A percentile compares a stretch with the other conserved stretches of the same genome.
These are phyloP conservation scores for Phytophthora boehmeriae DNA, from an alignment of 352 stramenopile species.

Conservation along the genomic window DNA sequence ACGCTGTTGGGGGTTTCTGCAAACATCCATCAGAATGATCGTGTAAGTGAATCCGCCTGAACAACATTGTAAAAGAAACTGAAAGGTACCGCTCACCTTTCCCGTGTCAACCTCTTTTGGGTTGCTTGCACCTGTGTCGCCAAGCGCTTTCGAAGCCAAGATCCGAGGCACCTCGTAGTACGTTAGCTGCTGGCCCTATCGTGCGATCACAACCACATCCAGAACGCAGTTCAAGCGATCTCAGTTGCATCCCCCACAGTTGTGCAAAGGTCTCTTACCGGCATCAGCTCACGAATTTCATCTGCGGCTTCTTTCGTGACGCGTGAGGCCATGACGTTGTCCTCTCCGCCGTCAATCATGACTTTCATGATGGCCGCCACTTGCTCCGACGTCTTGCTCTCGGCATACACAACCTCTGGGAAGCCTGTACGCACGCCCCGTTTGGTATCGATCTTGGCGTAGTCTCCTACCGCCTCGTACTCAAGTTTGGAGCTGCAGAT, in stretches of 20 bases:
- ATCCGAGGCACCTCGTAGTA: conserved; percentile 81
- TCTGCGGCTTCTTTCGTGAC: conserved; percentile 58
- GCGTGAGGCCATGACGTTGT: conserved; percentile 85
- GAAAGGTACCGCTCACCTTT: conserved; percentile 15
- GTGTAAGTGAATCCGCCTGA: conserved; percentile 1
- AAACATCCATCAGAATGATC: conserved; percentile 7
- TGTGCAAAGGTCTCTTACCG: conserved; percentile 37
- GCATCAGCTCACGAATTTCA: conserved; percentile 42
- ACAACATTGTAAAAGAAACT: background rate
- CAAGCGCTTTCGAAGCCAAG: conserved; percentile 54
- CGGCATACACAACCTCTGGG: conserved; percentile 94
- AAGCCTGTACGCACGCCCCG: conserved; percentile 92
- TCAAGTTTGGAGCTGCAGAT: conserved; percentile 26
- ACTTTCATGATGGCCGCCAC: conserved; percentile 90
- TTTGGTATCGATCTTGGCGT: conserved; percentile 91
- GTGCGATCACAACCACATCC: conserved; percentile 5
- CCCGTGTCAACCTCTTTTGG: background rate
- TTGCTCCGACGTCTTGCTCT: conserved; percentile 92
- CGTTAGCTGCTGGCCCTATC: conserved; percentile 44
- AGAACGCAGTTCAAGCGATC: conserved; percentile 1
- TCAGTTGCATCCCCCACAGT: background rate
- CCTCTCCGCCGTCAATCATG: conserved; percentile 73
- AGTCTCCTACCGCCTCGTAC: conserved; percentile 62
- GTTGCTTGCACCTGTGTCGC: conserved; percentile 5
- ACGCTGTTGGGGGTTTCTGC: conserved; percentile 36